Evolutionary conservation across 2,329 filamentous ascomycete species (phyloP), one percentile per base, ranked within the genome.

Genomic region (Alternaria sp.): DNA sequence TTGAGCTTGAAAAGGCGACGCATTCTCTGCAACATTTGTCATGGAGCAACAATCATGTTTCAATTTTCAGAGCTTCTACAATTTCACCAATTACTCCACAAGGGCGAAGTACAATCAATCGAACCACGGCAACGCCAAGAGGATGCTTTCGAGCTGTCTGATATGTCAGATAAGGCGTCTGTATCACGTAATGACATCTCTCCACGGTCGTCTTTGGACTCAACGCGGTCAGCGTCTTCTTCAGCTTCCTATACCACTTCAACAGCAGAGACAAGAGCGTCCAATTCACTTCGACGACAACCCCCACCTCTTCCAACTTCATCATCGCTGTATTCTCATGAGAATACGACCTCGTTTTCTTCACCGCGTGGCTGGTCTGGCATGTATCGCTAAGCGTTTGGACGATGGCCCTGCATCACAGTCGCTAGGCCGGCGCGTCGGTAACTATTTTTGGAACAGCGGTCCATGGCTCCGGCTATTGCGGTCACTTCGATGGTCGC

Each of bases 171-270:
- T 66, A 67, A 40, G 65, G 57, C 18, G 12, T 70, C 54, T 65
- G 72, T 44, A 71, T 65, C 1, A 72, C 72, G 14, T 83, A 82
- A 66, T 75, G 79, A 28, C 76, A 80, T 28, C 74, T 84, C 34
- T 83, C 83, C 64, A 74, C 78, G 5, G 54, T 82, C 20, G 70
- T 81, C 43, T 77, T 82, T 63, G 25, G 81, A 34, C 67, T 72
- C 66, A 83, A 83, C 62, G 14, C 77, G 12, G 66, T 74, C 20
- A 44, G 53, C 5, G 67, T 71, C 14, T 53, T 45, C 28, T 2
- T 32, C 27, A 18, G 46, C 40, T 30, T 46, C 32, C 52, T 18
- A 12, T 70, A 43, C 22, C 68, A 11, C 16, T 74, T 34, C 49
- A 34, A 3, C 53, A 60, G 32, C 36, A 67, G 20, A 20, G 50